These are phyloP conservation scores for Leptographium galeiforme DNA, from an alignment of 2,329 filamentous ascomycete species.

Conservation along the genomic window DNA sequence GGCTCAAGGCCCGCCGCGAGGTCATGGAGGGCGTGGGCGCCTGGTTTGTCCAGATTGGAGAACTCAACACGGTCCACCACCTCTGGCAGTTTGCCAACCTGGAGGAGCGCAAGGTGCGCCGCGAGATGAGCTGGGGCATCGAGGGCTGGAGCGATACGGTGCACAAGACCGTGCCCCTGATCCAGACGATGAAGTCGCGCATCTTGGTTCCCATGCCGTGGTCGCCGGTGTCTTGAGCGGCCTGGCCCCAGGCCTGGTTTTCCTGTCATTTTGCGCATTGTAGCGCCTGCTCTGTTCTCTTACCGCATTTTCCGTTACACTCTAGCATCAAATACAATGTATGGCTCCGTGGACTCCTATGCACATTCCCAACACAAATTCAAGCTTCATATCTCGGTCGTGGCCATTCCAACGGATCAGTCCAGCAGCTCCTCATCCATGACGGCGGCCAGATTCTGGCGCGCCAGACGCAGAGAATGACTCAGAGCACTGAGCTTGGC, in stretches of 20 bases:
- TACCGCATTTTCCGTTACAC: neutral
- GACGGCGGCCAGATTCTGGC: constrained; percentile 61
- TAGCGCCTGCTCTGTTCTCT: neutral
- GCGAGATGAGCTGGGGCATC: constrained; percentile 90
- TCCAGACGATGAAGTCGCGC: constrained; percentile 90
- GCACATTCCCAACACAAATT: too few relatives aligned
- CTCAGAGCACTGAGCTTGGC: constrained; percentile 72
- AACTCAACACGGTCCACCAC: constrained; percentile 94
- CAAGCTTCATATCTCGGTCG: too few relatives aligned
- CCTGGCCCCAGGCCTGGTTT: neutral
- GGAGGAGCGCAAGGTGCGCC: constrained; percentile 77
- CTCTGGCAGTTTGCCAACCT: constrained; percentile 97
- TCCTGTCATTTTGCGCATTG: neutral
- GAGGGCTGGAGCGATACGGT: constrained; percentile 96
- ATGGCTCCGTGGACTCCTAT: too few relatives aligned
- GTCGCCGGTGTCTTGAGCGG: constrained; percentile 68
- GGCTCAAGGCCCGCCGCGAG: constrained; percentile 77
- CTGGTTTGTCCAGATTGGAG: constrained; percentile 98
- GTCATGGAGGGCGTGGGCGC: constrained; percentile 98
- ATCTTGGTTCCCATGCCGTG: constrained; percentile 92
- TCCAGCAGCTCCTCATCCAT: constrained; percentile 48
- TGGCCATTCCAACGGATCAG: neutral
- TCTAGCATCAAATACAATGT: too few relatives aligned
- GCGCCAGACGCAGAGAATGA: constrained; percentile 55
- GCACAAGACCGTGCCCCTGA: constrained; percentile 95